Percentiles rank a stretch among this genome's conserved stretches.
Conservation (phyloP, 805 yeast species). For the Isabelozyma heimii region DNA sequence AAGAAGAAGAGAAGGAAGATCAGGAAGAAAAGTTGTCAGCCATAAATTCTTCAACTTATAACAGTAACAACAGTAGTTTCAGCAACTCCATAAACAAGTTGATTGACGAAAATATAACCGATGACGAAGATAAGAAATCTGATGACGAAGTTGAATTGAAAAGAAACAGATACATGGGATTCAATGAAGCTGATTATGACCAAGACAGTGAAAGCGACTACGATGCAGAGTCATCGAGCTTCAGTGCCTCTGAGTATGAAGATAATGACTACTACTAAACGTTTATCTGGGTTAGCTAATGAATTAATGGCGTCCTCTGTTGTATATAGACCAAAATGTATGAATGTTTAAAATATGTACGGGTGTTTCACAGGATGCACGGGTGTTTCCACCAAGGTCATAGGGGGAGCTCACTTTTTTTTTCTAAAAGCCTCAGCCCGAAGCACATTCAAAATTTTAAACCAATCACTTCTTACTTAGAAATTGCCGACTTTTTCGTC, state of each 20-base stretch:
- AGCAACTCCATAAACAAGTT: conserved; percentile 5
- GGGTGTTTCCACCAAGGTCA: neutral
- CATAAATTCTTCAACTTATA: conserved; percentile 3
- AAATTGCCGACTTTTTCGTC: no score
- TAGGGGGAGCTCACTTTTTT: no score
- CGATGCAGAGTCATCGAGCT: conserved; percentile 12
- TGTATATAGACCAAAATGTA: neutral
- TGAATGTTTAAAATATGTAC: neutral
- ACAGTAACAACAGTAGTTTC: neutral
- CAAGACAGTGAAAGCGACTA: conserved; percentile 33
- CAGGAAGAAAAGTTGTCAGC: neutral
- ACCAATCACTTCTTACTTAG: no score
- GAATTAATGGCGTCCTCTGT: neutral
- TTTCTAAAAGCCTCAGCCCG: no score
- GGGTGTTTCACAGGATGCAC: neutral
- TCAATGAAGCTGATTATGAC: conserved; percentile 46
- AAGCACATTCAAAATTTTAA: no score
- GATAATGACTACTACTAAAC: conserved; percentile 28
- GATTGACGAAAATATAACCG: conserved; percentile 16
- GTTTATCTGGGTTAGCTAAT: neutral
- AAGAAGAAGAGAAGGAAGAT: conserved; percentile 32
- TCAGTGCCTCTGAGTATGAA: conserved; percentile 26
- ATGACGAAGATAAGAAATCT: conserved; percentile 28
- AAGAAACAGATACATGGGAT: conserved; percentile 40
- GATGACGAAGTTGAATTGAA: conserved; percentile 47